Conservation (phyloP, 2,329 filamentous ascomycete species). For the Tolypocladium nubicola region DNA sequence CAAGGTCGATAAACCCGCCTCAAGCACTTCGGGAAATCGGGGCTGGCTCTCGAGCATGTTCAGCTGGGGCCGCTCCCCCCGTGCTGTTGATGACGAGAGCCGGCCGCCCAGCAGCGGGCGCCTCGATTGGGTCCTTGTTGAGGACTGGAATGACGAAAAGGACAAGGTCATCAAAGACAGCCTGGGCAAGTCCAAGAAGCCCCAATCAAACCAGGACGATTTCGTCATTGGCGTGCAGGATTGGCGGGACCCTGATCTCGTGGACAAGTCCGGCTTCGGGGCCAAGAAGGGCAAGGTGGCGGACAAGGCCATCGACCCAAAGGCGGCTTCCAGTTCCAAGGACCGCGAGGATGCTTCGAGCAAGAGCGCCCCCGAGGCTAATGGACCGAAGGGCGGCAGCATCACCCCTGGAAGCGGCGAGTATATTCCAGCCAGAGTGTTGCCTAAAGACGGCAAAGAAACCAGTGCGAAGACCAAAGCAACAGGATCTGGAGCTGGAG, state of each 20-base stretch:
- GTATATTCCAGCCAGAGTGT: conserved; percentile 30
- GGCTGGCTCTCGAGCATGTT: conserved; percentile 38
- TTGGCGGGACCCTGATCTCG: conserved; percentile 65
- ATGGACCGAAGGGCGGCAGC: conserved; percentile 49
- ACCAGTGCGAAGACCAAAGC: background rate
- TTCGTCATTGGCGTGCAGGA: conserved; percentile 81
- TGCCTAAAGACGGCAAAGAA: conserved; percentile 2
- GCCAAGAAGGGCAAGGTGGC: conserved; percentile 3
- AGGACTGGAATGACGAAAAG: conserved; percentile 53
- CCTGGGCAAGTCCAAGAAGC: conserved; percentile 14
- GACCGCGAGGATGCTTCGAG: background rate
- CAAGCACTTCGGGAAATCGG: conserved; percentile 7
- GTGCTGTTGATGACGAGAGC: conserved; percentile 36
- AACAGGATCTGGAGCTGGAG: conserved; percentile 19
- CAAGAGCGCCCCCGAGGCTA: conserved; percentile 6
- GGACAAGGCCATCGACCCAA: conserved; percentile 3
- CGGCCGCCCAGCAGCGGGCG: conserved; percentile 64
- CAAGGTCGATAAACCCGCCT: conserved; percentile 9
- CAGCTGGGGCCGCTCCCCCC: conserved; percentile 19
- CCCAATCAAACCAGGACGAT: conserved; percentile 22
- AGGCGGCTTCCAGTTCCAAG: background rate
- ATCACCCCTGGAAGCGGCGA: conserved; percentile 65
- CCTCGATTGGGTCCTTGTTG: conserved; percentile 60
- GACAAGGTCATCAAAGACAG: conserved; percentile 31
- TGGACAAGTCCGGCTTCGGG: conserved; percentile 13